These are phyloP conservation scores for Coniophora puteana DNA, from an alignment of 1,284 basidiomycete genomes.

Conservation along the genomic window DNA sequence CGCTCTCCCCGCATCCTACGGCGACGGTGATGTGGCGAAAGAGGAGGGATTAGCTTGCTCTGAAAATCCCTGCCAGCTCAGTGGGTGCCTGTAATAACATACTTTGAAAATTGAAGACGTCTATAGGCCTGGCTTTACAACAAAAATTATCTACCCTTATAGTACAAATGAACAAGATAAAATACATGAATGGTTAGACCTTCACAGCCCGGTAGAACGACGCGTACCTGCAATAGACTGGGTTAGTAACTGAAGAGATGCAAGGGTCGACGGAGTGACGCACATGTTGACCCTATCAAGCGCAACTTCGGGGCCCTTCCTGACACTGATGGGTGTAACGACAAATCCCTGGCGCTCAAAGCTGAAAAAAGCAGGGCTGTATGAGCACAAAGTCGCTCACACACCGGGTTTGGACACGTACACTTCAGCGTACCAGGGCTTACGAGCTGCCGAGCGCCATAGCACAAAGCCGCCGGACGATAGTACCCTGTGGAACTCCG, in stretches of 20 bases:
- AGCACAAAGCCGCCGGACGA: slow-evolving; percentile 61
- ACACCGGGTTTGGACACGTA: slow-evolving; percentile 20
- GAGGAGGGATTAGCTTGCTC: too few relatives aligned
- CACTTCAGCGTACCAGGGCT: slow-evolving; percentile 74
- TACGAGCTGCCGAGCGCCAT: slow-evolving; percentile 68
- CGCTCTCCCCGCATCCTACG: too few relatives aligned
- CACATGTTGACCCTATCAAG: slow-evolving; percentile 69
- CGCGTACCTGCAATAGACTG: slow-evolving; percentile 20
- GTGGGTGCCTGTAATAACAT: too few relatives aligned
- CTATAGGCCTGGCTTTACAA: too few relatives aligned
- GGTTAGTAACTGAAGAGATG: neutral
- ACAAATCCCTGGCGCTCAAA: slow-evolving; percentile 47
- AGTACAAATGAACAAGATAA: too few relatives aligned
- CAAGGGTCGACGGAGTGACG: slow-evolving; percentile 11
- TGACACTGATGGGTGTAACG: slow-evolving; percentile 40
- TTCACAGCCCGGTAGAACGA: slow-evolving; percentile 30
- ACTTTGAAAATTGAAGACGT: too few relatives aligned
- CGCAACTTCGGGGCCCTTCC: slow-evolving; percentile 38
- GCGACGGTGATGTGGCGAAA: too few relatives aligned
- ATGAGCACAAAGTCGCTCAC: neutral
- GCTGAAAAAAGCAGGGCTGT: slow-evolving; percentile 9
- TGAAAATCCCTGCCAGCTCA: too few relatives aligned
- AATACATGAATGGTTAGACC: too few relatives aligned
- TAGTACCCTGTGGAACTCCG: slow-evolving; percentile 61
- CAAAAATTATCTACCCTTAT: too few relatives aligned